These are phyloP conservation scores for Dunaliella primolecta DNA, from an alignment of 139 green algal species.

Conservation along the genomic window DNA sequence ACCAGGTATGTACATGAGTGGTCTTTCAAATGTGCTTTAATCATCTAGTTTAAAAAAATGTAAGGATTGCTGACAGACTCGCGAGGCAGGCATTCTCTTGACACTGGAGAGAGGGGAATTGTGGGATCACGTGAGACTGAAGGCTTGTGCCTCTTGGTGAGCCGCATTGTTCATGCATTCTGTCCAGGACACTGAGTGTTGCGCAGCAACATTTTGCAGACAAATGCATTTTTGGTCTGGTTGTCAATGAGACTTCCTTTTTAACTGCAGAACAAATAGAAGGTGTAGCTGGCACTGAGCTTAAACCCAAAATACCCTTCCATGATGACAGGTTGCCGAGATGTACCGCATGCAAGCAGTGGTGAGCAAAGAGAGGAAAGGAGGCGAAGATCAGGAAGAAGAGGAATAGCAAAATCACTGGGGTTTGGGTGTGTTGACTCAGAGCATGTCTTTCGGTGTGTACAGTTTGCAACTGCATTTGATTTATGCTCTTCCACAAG, in stretches of 20 bases:
- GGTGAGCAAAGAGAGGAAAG: slow-evolving; percentile 14
- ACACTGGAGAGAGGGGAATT: neutral
- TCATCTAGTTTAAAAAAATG: too few relatives aligned
- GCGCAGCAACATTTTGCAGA: too few relatives aligned
- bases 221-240: too few relatives aligned
- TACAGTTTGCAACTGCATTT: too few relatives aligned
- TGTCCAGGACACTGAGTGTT: too few relatives aligned
- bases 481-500: too few relatives aligned
- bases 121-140: slow-evolving; percentile 10
- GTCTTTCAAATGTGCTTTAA: neutral
- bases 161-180: neutral
- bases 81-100: neutral
- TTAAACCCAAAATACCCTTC: too few relatives aligned
- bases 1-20: slow-evolving; percentile 57
- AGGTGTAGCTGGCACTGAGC: too few relatives aligned
- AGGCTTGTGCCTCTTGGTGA: neutral
- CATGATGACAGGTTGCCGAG: slow-evolving; percentile 72
- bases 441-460: too few relatives aligned
- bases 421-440: too few relatives aligned
- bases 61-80: neutral
- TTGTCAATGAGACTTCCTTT: too few relatives aligned
- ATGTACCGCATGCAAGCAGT: slow-evolving; percentile 84
- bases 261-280: too few relatives aligned
- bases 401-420: neutral
- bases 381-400: neutral